phyloP scores from a whole-genome alignment of 176 grass and related monocot genomes.

The Avena insularis region DNA sequence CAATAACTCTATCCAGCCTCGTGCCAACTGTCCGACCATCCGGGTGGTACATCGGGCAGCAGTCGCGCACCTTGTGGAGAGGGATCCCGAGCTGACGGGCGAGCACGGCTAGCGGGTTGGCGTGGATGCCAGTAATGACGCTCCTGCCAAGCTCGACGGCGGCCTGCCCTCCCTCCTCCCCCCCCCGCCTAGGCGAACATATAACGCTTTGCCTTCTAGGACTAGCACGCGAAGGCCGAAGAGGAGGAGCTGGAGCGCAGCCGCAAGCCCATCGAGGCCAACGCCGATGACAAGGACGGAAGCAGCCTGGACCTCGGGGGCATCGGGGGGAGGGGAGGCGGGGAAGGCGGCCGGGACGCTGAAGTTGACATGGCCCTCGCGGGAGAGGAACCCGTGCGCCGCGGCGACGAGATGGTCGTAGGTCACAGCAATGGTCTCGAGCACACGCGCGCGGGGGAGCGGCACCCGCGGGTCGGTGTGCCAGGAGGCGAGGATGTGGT shows the following conservation, averaged over 20 bases:
- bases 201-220: constrained; percentile 79
- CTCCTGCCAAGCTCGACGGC: constrained; percentile 84
- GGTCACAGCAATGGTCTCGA: constrained; percentile 66
- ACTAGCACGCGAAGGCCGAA: constrained; percentile 83
- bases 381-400: constrained; percentile 73
- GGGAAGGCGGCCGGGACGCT: constrained; percentile 82
- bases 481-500: constrained; percentile 94
- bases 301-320: constrained; percentile 9
- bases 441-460: constrained; percentile 61
- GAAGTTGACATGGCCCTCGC: constrained; percentile 90
- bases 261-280: constrained; percentile 74
- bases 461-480: constrained; percentile 67
- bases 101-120: constrained; percentile 88
- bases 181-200: constrained; percentile 41
- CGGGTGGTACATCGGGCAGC: constrained; percentile 72
- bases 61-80: constrained; percentile 86
- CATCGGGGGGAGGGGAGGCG: constrained; percentile 46
- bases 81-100: constrained; percentile 83
- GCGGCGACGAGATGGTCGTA: constrained; percentile 81
- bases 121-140: constrained; percentile 94
- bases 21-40: constrained; percentile 63
- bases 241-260: constrained; percentile 71
- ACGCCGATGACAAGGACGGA: constrained; percentile 78
- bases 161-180: neutral
- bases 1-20: constrained; percentile 59